phyloP scores from a whole-genome alignment of 2,329 filamentous ascomycete genomes.

The Claviceps purpurea region DNA sequence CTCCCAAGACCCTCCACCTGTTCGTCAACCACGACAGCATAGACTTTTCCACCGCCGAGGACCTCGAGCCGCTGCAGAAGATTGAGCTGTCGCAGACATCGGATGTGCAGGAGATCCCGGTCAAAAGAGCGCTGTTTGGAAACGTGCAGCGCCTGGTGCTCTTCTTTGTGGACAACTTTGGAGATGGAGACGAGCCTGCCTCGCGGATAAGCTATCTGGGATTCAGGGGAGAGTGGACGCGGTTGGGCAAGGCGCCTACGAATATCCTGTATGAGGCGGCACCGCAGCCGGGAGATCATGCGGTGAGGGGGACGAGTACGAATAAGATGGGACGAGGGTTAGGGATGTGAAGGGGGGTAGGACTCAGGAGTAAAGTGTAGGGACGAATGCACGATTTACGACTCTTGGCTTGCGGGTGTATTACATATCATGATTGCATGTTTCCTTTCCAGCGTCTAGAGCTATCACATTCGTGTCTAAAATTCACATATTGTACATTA shows the following conservation, averaged over 20 bases:
- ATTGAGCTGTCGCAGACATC: slow-evolving; percentile 65
- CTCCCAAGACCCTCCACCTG: slow-evolving; percentile 73
- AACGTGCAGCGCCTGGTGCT: slow-evolving; percentile 70
- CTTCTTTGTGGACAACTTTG: slow-evolving; percentile 89
- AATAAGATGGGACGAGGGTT: slow-evolving; percentile 42
- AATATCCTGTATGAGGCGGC: slow-evolving; percentile 90
- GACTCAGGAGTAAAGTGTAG: slow-evolving; percentile 9
- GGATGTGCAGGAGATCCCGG: slow-evolving; percentile 74
- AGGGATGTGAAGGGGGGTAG: slow-evolving; percentile 25
- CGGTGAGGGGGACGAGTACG: slow-evolving; percentile 42
- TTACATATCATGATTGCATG: background rate
- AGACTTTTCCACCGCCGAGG: slow-evolving; percentile 66
- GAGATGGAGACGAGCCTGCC: slow-evolving; percentile 64
- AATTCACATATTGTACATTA: too few species aligned
- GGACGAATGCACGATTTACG: background rate
- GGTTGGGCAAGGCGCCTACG: slow-evolving; percentile 54
- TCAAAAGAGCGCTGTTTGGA: slow-evolving; percentile 81
- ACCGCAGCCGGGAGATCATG: slow-evolving; percentile 81
- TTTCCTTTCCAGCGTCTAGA: background rate
- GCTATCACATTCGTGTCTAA: too few species aligned
- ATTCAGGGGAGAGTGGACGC: slow-evolving; percentile 92
- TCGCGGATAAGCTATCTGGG: slow-evolving; percentile 72
- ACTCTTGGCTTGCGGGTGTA: too few species aligned
- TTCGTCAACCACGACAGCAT: slow-evolving; percentile 79
- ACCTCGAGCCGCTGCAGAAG: slow-evolving; percentile 57